These are phyloP conservation scores for Secale cereale DNA, from an alignment of 176 grass and related monocot genomes.

Conservation along the genomic window DNA sequence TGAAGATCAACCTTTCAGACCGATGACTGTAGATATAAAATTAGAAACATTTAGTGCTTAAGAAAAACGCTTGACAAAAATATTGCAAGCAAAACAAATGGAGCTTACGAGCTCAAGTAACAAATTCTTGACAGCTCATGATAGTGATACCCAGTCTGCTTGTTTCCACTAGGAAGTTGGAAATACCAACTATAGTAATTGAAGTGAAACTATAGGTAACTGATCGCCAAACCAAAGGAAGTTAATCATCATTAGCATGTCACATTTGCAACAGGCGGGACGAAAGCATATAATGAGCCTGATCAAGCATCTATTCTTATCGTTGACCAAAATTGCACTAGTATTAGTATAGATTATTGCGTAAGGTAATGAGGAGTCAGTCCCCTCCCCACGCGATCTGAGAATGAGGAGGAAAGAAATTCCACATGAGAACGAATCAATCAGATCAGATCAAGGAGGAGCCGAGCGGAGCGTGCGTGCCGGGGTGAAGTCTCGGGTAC, in stretches of 20 bases:
- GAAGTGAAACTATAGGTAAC: background rate
- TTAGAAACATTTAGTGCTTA: too few relatives aligned
- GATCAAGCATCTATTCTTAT: too few relatives aligned
- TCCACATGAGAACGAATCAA: background rate
- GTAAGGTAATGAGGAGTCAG: too few relatives aligned
- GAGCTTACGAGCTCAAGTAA: background rate
- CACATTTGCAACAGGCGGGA: too few relatives aligned
- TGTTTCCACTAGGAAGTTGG: background rate
- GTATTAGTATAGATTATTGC: too few relatives aligned
- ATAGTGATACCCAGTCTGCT: background rate
- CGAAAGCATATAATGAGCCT: too few relatives aligned
- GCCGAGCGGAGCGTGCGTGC: background rate
- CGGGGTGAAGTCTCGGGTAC: conserved; percentile 68
- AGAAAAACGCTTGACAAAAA: too few relatives aligned
- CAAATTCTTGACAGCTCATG: background rate
- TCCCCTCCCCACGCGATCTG: background rate
- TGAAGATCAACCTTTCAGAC: conserved; percentile 53
- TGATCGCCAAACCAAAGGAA: background rate
- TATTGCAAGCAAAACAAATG: background rate
- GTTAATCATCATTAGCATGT: too few relatives aligned
- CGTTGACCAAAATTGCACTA: too few relatives aligned
- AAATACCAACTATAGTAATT: background rate
- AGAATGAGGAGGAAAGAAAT: background rate
- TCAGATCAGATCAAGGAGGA: background rate
- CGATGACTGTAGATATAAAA: conserved; percentile 55